Conservation (phyloP, 169 alveolate species). For the Miamiensis avidus region DNA sequence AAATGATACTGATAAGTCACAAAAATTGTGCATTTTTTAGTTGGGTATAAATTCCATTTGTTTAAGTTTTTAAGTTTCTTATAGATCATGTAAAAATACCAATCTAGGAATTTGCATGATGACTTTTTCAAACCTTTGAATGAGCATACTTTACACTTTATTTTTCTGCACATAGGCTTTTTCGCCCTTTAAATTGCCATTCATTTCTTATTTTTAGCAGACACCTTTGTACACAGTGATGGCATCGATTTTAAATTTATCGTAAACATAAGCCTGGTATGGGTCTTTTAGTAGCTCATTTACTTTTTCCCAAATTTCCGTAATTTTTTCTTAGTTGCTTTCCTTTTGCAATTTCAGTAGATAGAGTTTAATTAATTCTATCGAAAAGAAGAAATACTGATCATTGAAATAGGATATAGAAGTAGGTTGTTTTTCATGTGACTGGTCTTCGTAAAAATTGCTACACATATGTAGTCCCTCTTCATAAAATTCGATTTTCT, state of each 20-base stretch:
- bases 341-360: neutral
- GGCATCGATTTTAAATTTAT: neutral
- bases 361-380: neutral
- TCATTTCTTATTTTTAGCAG: neutral
- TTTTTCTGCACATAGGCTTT: neutral
- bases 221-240: neutral
- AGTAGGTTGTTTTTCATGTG: neutral
- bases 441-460: neutral
- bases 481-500: neutral
- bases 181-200: neutral
- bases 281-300: neutral
- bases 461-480: neutral
- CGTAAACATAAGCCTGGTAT: neutral
- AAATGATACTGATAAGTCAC: neutral
- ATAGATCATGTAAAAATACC: neutral
- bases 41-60: neutral
- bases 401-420: neutral
- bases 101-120: neutral
- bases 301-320: neutral
- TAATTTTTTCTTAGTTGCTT: too few relatives aligned
- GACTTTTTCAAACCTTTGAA: neutral
- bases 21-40: neutral
- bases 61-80: neutral
- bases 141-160: neutral
- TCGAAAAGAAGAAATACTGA: neutral